These are phyloP conservation scores for Ganoderma leucocontextum DNA, from an alignment of 1,284 basidiomycete species.

Conservation along the genomic window DNA sequence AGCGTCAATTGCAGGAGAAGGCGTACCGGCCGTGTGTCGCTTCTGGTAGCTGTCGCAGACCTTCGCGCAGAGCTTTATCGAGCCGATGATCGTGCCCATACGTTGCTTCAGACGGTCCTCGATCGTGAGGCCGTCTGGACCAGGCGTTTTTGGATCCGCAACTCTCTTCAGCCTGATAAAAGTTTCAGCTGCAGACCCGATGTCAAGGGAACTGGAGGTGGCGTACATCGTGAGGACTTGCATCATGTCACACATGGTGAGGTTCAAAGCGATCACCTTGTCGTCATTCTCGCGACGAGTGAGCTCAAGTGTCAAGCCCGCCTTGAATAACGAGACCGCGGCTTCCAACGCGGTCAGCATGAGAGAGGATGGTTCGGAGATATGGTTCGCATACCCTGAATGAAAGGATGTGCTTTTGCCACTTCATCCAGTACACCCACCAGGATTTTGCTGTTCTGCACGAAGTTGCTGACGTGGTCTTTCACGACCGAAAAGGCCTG, in stretches of 20 bases:
- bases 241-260: slow-evolving; percentile 55
- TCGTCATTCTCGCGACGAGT: slow-evolving; percentile 51
- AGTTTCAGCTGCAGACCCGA: not conserved
- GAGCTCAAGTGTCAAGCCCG: slow-evolving; percentile 48
- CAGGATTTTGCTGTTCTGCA: slow-evolving; percentile 12
- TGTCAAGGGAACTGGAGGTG: not conserved
- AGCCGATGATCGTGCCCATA: slow-evolving; percentile 31
- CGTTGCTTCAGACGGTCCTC: slow-evolving; percentile 32
- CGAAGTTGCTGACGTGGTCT: slow-evolving; percentile 18
- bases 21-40: slow-evolving; percentile 38
- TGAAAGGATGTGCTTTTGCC: slow-evolving; percentile 4
- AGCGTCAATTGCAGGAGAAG: not conserved
- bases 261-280: slow-evolving; percentile 48
- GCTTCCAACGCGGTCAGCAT: slow-evolving; percentile 32
- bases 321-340: slow-evolving; percentile 51
- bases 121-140: slow-evolving; percentile 19
- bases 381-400: not conserved
- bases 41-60: slow-evolving; percentile 42
- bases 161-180: not conserved
- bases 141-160: not conserved
- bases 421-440: slow-evolving; percentile 19
- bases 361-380: not conserved
- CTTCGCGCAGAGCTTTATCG: slow-evolving; percentile 40
- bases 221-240: slow-evolving; percentile 48
- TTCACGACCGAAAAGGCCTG: slow-evolving; percentile 11